Evolutionary conservation across 768 basidiomycete genomes (phyloP).

Genomic region (Lactifluus volemus): DNA sequence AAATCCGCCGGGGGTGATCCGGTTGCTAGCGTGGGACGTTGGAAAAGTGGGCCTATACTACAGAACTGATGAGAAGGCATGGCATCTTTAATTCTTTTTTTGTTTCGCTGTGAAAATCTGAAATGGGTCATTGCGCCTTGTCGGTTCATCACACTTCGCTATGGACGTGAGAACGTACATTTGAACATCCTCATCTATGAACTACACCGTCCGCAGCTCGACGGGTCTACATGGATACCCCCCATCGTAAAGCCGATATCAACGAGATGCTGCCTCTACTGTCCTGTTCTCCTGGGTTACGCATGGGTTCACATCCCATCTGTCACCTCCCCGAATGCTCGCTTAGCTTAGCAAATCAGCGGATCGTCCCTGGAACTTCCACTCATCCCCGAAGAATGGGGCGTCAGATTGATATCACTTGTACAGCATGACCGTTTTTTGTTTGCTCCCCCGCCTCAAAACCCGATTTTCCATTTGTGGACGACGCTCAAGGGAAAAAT

Average conservation of each 20-base stretch:
- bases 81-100: background rate
- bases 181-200: background rate
- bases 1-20: background rate
- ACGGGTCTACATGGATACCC: background rate
- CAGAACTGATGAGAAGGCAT: conserved; percentile 1
- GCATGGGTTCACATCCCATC: background rate
- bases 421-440: background rate
- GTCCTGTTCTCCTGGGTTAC: background rate
- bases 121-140: background rate
- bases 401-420: background rate
- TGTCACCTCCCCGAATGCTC: background rate
- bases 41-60: conserved; percentile 13
- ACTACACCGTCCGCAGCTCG: background rate
- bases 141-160: background rate
- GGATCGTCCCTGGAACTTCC: background rate
- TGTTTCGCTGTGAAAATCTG: background rate
- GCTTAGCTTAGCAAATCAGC: background rate
- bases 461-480: background rate
- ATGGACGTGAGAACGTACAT: background rate
- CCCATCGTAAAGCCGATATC: background rate
- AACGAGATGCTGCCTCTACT: background rate
- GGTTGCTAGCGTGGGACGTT: background rate
- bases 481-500: background rate
- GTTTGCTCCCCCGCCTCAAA: background rate
- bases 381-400: background rate